Percentiles rank a stretch among this genome's conserved stretches.
phyloP scores from a whole-genome alignment of 148 eudicot species.

The Fagopyrum tataricum region DNA sequence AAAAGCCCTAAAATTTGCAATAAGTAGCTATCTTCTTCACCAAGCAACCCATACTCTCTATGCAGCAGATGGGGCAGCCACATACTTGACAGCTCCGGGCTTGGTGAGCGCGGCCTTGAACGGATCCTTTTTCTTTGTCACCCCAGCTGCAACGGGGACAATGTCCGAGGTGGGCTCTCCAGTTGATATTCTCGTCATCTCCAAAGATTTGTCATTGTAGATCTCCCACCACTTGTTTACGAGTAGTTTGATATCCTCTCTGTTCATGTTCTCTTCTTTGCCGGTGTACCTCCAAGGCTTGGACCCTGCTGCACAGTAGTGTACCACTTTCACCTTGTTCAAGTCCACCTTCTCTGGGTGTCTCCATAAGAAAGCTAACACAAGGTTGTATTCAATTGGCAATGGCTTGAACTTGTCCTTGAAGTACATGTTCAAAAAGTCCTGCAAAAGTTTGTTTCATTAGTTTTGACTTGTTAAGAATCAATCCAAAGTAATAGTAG shows the following conservation, averaged over 20 bases:
- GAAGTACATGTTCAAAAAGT: slow-evolving; percentile 40
- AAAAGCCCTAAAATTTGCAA: not conserved
- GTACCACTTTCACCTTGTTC: slow-evolving; percentile 30
- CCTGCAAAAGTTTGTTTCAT: no score
- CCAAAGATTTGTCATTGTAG: slow-evolving; percentile 24
- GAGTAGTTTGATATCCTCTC: slow-evolving; percentile 37
- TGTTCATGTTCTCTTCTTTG: slow-evolving; percentile 33
- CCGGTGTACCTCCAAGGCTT: slow-evolving; percentile 40
- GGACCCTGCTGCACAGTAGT: slow-evolving; percentile 35
- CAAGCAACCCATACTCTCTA: not conserved
- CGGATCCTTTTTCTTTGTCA: slow-evolving; percentile 18
- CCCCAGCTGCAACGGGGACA: not conserved
- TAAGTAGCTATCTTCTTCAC: not conserved
- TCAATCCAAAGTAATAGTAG: no score
- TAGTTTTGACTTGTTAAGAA: no score
- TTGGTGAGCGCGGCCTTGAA: slow-evolving; percentile 26
- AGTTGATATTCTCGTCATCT: not conserved
- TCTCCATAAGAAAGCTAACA: slow-evolving; percentile 35
- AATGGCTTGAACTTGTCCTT: slow-evolving; percentile 31
- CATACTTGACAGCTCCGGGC: slow-evolving; percentile 21
- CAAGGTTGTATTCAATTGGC: slow-evolving; percentile 31
- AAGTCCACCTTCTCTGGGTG: slow-evolving; percentile 39
- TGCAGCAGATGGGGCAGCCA: slow-evolving; percentile 43
- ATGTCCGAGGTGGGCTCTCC: not conserved
- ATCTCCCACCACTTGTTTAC: slow-evolving; percentile 42